Evolutionary conservation across 2,329 filamentous ascomycete species (phyloP), one percentile per base, ranked within the genome.

Genomic region (Sporothrix variecibatus): DNA sequence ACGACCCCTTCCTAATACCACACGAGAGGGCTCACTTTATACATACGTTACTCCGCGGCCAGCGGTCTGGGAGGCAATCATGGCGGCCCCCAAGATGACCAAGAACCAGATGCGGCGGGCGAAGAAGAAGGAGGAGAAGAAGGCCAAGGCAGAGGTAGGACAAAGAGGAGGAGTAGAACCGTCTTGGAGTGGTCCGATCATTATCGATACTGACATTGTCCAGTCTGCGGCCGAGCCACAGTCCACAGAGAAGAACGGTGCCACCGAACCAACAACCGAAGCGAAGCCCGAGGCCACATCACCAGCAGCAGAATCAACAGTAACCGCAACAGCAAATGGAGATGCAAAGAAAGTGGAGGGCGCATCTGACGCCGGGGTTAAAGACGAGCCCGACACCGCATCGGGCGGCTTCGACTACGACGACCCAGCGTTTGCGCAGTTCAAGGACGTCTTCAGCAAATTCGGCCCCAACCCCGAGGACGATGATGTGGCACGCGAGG

Each of bases 31-130:
- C 26, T 11, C 11, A 17, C 26, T 71, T 64, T 51, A 28, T 20
- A 23, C 6, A 26, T 5, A 43, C 11, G 51, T 43, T 49, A 62
- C 72, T 49, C 62, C 72, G 38, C 26, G 40, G 72, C 17, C 64
- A 60, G 72, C 72, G 65, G 72, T 51, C 65, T 70, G 74, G 71
- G 56, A 65, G 65, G 71, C 83, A 85, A 69, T 82, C 80, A 92
- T 91, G 90, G 89, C 88, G 79, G 82, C 86, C 77, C 83, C 87
- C 78, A 97, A 95, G 86, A 91, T 92, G 86, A 94, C 92, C 82
- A 98, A 98, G 87, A 98, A 98, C 84, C 94, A 97, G 84, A 92
- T 95, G 86, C 90, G 94, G 82, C 91, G 95, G 82, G 93, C 94
- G 68, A 95, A 95, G 87, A 97, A 96, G 89, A 98, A 97, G 91